Conservation (phyloP, 345 rosid species). For the Eucalyptus brandiana region DNA sequence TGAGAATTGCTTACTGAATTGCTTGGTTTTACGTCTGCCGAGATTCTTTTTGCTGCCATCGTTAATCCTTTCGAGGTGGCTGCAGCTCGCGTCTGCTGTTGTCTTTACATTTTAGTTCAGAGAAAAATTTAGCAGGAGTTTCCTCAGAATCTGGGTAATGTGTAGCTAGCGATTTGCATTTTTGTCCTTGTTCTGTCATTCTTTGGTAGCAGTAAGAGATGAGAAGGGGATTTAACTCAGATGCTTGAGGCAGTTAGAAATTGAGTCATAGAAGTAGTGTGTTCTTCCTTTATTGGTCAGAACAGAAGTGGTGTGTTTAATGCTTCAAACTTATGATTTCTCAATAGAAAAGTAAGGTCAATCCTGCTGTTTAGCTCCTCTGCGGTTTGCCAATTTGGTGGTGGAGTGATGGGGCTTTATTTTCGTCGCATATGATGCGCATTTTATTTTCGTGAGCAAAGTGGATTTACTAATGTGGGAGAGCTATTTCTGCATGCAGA, state of each 20-base stretch:
- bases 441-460: background rate
- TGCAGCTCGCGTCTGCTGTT: background rate
- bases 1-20: background rate
- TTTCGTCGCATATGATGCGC: background rate
- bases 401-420: background rate
- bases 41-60: background rate
- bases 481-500: conserved; percentile 21
- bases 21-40: background rate
- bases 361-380: background rate
- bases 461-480: background rate
- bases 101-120: background rate
- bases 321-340: background rate
- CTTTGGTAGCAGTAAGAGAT: background rate
- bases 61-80: background rate
- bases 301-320: background rate
- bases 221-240: background rate
- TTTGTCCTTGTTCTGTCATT: background rate
- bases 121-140: background rate
- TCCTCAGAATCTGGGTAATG: background rate
- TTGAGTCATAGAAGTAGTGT: background rate
- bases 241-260: background rate
- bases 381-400: background rate
- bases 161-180: background rate
- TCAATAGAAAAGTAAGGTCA: background rate
- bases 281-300: background rate